Evolutionary conservation across 179 eudicot genomes (phyloP).

Genomic region (Vitellaria paradoxa): DNA sequence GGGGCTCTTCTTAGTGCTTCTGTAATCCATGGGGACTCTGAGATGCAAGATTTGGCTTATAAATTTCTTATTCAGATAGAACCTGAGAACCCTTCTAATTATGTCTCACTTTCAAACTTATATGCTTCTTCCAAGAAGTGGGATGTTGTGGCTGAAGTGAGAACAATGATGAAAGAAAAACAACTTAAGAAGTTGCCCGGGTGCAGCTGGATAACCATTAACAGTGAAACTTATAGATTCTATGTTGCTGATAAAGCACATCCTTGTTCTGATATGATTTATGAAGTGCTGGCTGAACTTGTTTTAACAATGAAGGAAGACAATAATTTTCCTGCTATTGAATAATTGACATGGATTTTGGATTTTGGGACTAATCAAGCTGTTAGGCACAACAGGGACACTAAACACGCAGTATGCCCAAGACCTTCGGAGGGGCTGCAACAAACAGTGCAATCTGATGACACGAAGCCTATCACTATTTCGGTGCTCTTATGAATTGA

Average conservation of each 20-base stretch:
- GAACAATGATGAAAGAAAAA: constrained; percentile 37
- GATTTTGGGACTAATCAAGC: background rate
- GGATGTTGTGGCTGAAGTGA: constrained; percentile 41
- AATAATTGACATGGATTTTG: constrained; percentile 5
- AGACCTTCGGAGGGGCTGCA: background rate
- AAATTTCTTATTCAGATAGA: constrained; percentile 36
- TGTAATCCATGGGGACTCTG: constrained; percentile 28
- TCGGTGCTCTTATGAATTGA: too few species aligned
- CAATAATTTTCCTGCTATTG: constrained; percentile 17
- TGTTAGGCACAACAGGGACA: background rate
- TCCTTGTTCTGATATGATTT: constrained; percentile 30
- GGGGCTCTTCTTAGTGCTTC: constrained; percentile 42
- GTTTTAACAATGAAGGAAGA: constrained; percentile 27
- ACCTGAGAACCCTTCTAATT: constrained; percentile 47
- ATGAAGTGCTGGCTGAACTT: constrained; percentile 31
- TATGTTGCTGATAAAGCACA: constrained; percentile 43
- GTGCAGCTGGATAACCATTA: constrained; percentile 46
- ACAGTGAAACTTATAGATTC: constrained; percentile 35
- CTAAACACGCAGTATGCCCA: background rate
- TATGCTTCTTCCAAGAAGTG: constrained; percentile 44
- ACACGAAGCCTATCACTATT: too few species aligned
- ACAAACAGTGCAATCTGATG: too few species aligned
- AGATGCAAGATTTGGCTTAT: constrained; percentile 41
- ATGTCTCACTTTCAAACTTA: constrained; percentile 38
- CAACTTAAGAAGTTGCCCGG: constrained; percentile 41